These are phyloP conservation scores for Meyerozyma carpophila DNA, from an alignment of 1,139 yeast genomes.

Conservation along the genomic window DNA sequence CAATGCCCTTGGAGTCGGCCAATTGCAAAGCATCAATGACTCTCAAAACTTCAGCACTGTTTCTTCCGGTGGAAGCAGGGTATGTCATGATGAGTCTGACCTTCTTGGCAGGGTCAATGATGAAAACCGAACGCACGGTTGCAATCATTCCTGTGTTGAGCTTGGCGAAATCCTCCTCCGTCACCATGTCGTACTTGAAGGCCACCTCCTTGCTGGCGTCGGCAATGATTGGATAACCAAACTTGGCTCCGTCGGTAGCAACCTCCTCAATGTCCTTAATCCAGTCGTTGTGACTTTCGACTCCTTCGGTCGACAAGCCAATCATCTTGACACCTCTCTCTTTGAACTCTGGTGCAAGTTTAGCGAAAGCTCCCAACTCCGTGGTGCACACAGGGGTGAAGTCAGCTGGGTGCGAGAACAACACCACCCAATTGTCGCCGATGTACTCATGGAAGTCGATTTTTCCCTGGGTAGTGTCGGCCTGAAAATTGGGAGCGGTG, in stretches of 20 bases:
- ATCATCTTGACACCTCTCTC: slow-evolving; percentile 77
- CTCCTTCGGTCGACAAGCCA: slow-evolving; percentile 78
- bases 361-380: slow-evolving; percentile 88
- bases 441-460: slow-evolving; percentile 77
- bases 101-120: slow-evolving; percentile 84
- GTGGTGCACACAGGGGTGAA: slow-evolving; percentile 95
- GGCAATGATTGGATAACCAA: slow-evolving; percentile 82
- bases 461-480: slow-evolving; percentile 71
- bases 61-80: slow-evolving; percentile 91
- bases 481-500: slow-evolving; percentile 77
- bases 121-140: slow-evolving; percentile 83
- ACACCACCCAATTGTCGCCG: slow-evolving; percentile 77
- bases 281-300: slow-evolving; percentile 77
- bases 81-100: slow-evolving; percentile 77
- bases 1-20: slow-evolving; percentile 73
- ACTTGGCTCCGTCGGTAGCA: slow-evolving; percentile 55
- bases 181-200: slow-evolving; percentile 82
- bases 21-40: slow-evolving; percentile 81
- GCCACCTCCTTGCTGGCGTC: slow-evolving; percentile 79
- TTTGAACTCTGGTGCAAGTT: slow-evolving; percentile 75
- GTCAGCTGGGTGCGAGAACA: slow-evolving; percentile 91
- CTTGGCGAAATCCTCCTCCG: slow-evolving; percentile 80
- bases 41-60: slow-evolving; percentile 81
- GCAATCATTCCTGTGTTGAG: slow-evolving; percentile 61
- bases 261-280: slow-evolving; percentile 83